Evolutionary conservation across 2,329 filamentous ascomycete species (phyloP), one percentile per base, ranked within the genome.

Genomic region (Cordyceps farinosa): DNA sequence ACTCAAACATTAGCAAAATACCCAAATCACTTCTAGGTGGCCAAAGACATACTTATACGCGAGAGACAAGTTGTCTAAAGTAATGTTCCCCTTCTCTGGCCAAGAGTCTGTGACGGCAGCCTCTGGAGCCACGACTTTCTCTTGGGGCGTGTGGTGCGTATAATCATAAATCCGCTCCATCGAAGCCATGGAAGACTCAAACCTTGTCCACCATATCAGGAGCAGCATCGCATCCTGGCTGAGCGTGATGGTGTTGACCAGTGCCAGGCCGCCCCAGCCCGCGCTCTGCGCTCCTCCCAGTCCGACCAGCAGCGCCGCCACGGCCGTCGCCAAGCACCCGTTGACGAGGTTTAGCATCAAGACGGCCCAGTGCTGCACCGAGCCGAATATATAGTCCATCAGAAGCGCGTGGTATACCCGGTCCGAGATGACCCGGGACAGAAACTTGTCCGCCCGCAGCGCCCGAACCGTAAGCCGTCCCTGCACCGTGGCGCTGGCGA

Each of bases 121-220:
- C 52, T 32, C 52, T 27, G 52, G 32, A 40, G 5, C 5, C 17
- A 10, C 22, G 38, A 55, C 40, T 10, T 45, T 27, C 38, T 56
- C 54, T n/a, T 30, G 27, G 6, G 54, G 38, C 40, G 38, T 56
- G 22, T 29, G 13, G n/a, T 38, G 38, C 2, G 22, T 56, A 22
- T 56, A 56, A 22, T 56, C 54, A 56, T 34, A 44, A 5, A 56
- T 56, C 8, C 54, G 38, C 54, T 56, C 54, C 40, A 56, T 56
- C 36, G 54, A 56, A 3, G 54, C 54, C 54, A 56, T 56, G 5
- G 38, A 44, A 4, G 38, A 44, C 40, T 56, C 54, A 29, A 56
- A 56, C 22, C 27, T n/a, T 11, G 54, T 56, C 54, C 54, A 56
- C 54, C 54, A 56, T 2, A n/a, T 45, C n/a, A 56, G 5, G 5